Base-by-base conservation (phyloP, 768 basidiomycete genomes). In the Suillus variegatus region DNA sequence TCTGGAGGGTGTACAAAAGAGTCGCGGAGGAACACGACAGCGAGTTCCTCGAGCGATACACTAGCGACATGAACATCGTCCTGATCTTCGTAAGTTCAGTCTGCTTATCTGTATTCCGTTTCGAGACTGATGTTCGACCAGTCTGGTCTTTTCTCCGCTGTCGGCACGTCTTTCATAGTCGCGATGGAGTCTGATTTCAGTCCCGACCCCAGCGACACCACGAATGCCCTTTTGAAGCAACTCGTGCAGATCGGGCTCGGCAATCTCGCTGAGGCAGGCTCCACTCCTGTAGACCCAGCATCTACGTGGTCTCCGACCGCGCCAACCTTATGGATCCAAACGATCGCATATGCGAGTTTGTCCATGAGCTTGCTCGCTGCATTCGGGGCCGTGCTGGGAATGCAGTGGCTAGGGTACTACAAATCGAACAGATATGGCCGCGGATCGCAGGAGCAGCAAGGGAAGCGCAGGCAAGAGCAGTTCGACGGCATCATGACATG, bases 41-140 rank as follows among this genome's bases (percentile, higher is more conserved):
- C 28, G 66, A 69, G 32, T 65, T 69, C 20, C 40, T 70, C 1
- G 67, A 73, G 6, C 58, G 66, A 36, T 70, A 66, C 47, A 67
- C 61, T 5, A 57, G 65, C 25, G 66, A 67, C 28, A 64, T 72
- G 51, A 66, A 73, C 54, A 66, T 69, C 18, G 60, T 71, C 14
- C 55, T 73, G 6, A 62, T 73, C 56, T 73, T 73, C 55, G 72
- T 73, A 57, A 16, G 72, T 61, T 16, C 20, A 4, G 52, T 4
- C 5, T 54, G 18, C 16, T 32, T 14, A 20, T 54, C 8, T 18
- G 18, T 18, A 9, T 18, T 16, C 9, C 41, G 3, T 13, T 28
- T 38, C 8, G 10, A 61, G 41, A 18, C n/a, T 41, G 41, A 61
- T 18, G 16, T 46, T 18, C 10, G 3, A n/a, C 22, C n/a, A 69